Evolutionary conservation across 2,329 filamentous ascomycete genomes (phyloP), one percentile per base, ranked within the genome.

Genomic region (Lasiodiplodia theobromae): DNA sequence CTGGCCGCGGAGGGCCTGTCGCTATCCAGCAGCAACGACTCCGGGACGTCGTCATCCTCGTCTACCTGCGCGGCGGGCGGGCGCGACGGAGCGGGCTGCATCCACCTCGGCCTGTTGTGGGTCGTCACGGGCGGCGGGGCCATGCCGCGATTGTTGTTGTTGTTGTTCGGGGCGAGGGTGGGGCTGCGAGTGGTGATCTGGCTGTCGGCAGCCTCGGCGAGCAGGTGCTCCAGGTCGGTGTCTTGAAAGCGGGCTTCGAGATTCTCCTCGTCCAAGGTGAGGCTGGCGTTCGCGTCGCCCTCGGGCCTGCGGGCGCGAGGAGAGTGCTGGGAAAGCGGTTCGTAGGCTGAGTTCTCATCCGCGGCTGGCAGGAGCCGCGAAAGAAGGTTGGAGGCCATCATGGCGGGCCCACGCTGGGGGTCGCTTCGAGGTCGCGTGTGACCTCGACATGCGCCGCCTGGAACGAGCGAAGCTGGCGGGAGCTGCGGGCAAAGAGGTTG

Each of bases 1-100:
- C 69, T 71, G 44, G 54, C 51, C 14, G 49, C 44, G 23, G 80
- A 69, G 75, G 80, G 71, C 77, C 76, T 73, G 54, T 80, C 80
- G 44, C 81, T 85, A 77, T 90, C 88, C 49, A 90, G 81, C 37
- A 91, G 79, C 47, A 91, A 79, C 10, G 89, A 91, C 67, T 85
- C 85, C 2, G 89, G 89, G 2, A 91, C 88, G 72, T 90, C 88
- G 63, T 89, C 87, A 72, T 89, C 87, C 44, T 86, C 83, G 60
- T 88, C 86, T 57, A 47, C 57, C 14, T 18, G 28, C 2, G 38
- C 28, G 31, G 68, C 63, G 5, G 44, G 38, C 11, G 60, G 67
- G 12, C 79, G 73, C 2, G 75, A 69, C 49, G 67, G 66, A 21
- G 66, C 57, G 3, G 56, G 52, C 11, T 58, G 66, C 66, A 68